Base-by-base conservation (phyloP, 148 eudicot genomes). In the Arbutus unedo region DNA sequence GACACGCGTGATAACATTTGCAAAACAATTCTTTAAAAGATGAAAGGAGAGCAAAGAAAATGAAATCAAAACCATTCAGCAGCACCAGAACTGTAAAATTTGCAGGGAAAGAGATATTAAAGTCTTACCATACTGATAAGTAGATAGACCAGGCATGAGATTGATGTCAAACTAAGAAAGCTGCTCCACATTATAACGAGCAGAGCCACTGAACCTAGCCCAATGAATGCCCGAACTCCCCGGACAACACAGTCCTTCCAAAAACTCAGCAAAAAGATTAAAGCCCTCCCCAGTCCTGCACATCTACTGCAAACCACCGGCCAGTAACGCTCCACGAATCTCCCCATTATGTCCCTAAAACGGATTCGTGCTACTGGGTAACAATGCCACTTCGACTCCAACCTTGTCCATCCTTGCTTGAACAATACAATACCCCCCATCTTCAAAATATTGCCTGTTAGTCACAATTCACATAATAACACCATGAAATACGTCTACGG, bases 151-250 rank as follows among this genome's bases (percentile, higher is more conserved):
- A 96, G 89, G 90, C 98, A 94, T 18, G 97, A 93, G 82, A 94
- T 83, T 13, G 99, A 96, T 9, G 99, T 96, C 94, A 94, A 92
- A 89, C 99, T 94, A 76, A 96, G 91, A 79, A 96, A 96, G 86
- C 94, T 93, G 82, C 99, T 90, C 99, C 99, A 96, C 97, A 96
- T 92, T 23, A 96, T 91, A 80, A 96, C 90, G 51, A 96, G 87
- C 93, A 96, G 85, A 15, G 99, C 98, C 0, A 90, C 95, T 0
- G 98, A 93, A 79, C 94, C 92, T 79, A 96, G 81, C 79, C 83
- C 89, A 18, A 89, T 31, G 66, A 93, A 81, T 0, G 99, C 94
- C 78, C 59, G 81, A 72, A 85, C 86, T 48, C 99, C 99, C 55
- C 85, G 84, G 68, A 87, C 77, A 8, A 91, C 59, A 83, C 97